Evolutionary conservation across 176 grass and related monocot genomes (phyloP), one percentile per base, ranked within the genome.

Genomic region (Triticum monococcum): DNA sequence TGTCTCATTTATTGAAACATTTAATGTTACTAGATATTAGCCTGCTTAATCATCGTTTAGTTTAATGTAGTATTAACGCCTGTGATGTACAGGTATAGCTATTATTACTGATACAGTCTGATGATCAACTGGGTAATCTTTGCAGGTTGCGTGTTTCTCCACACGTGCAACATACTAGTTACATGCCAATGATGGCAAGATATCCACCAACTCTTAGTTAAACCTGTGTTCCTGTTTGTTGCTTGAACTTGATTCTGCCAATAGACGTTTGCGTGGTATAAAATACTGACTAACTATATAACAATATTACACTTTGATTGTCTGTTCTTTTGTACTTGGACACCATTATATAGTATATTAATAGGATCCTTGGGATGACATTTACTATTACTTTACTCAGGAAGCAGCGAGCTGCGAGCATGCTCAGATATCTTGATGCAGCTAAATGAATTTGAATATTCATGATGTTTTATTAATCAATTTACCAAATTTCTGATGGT

Each of bases 341-440:
- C 52, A 56, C 52, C 16, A 18, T 56, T 56, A 56, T 20, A 56
- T 6, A 6, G 17, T 20, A 56, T 56, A 20, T 20, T 56, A 56
- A 56, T 20, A 7, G 6, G 17, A 56, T 52, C 52, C 52, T 9
- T 73, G 41, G 35, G 62, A 16, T 81, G 26, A 22, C 28, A 6
- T 24, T 67, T 83, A 31, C 32, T 20, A 37, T 54, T 65, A 45
- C 26, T 22, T 50, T 81, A 50, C 67, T 36, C 7, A 52, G 8
- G 25, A 38, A 86, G 52, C 54, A 64, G 45, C 26, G 64, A n/a
- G n/a, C n/a, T n/a, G n/a, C n/a, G n/a, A 87, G 23, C 31, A 40
- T 63, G 50, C n/a, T 82, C 52, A 72, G 57, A 40, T 83, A 20
- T 18, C 23, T 38, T 23, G 43, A 79, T 66, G 32, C 41, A 57